A percentile compares a stretch with the other conserved stretches of the same genome.
phyloP scores from a whole-genome alignment of 805 yeast genomes.

The Nakazawaea pomicola region DNA sequence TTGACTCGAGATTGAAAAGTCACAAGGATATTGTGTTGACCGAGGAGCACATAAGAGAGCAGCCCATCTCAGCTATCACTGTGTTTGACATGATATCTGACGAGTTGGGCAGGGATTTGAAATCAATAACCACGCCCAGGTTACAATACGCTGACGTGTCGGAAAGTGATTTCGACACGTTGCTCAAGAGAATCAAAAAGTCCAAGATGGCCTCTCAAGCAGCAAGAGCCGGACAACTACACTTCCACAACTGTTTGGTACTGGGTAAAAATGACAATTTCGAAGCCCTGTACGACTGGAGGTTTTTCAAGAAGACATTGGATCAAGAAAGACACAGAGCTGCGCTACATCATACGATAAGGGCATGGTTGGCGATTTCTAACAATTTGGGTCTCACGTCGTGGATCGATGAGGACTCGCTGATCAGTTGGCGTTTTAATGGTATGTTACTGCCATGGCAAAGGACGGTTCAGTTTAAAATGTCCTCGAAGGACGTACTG shows the following conservation, averaged over 20 bases:
- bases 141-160: slow-evolving; percentile 18
- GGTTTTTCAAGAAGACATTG: slow-evolving; percentile 48
- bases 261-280: slow-evolving; percentile 23
- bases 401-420: slow-evolving; percentile 46
- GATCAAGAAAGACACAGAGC: slow-evolving; percentile 32
- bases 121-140: slow-evolving; percentile 20
- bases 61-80: slow-evolving; percentile 24
- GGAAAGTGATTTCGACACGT: slow-evolving; percentile 19
- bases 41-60: slow-evolving; percentile 23
- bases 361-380: slow-evolving; percentile 41
- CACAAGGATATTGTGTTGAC: slow-evolving; percentile 14
- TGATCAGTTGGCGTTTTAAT: slow-evolving; percentile 45
- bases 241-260: slow-evolving; percentile 26
- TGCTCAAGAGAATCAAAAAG: slow-evolving; percentile 23
- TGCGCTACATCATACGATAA: slow-evolving; percentile 40
- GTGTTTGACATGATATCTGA: slow-evolving; percentile 22
- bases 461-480: slow-evolving; percentile 41
- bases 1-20: slow-evolving; percentile 23
- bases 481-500: slow-evolving; percentile 42
- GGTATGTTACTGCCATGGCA: slow-evolving; percentile 53
- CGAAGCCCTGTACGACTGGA: slow-evolving; percentile 54
- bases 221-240: slow-evolving; percentile 21
- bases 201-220: slow-evolving; percentile 26
- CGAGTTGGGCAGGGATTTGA: slow-evolving; percentile 25
- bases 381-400: slow-evolving; percentile 36